Conservation (phyloP, 352 stramenopile species). For the Phytophthora megakarya region DNA sequence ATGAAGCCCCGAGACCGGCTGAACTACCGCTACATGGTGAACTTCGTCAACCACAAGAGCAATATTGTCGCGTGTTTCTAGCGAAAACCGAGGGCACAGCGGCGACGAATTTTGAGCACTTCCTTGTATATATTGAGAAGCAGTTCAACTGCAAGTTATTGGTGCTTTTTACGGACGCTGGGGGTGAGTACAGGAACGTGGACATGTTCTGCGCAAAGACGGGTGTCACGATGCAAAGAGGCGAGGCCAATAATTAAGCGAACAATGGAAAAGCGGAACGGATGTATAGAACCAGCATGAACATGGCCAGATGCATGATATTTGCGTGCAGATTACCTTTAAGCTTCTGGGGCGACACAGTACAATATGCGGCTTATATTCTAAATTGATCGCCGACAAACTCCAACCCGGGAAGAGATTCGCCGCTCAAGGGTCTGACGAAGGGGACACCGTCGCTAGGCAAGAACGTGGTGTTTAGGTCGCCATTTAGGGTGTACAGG, state of each 20-base stretch:
- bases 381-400: too few relatives aligned
- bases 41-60: slow-evolving; percentile 2
- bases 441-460: too few relatives aligned
- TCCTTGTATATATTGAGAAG: not conserved
- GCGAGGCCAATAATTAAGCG: not conserved
- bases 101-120: not conserved
- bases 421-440: too few relatives aligned
- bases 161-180: not conserved
- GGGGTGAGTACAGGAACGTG: not conserved
- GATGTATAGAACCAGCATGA: not conserved
- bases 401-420: too few relatives aligned
- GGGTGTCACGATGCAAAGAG: not conserved
- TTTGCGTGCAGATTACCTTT: not conserved
- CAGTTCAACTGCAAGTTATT: not conserved
- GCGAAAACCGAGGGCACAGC: not conserved
- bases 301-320: not conserved
- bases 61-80: too few relatives aligned
- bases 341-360: not conserved
- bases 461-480: too few relatives aligned
- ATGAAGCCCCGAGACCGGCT: not conserved
- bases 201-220: not conserved
- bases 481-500: too few relatives aligned
- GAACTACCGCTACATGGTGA: not conserved
- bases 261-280: not conserved
- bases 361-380: not conserved